phyloP scores from a whole-genome alignment of 139 green algal species.

The Closterium sp. region DNA sequence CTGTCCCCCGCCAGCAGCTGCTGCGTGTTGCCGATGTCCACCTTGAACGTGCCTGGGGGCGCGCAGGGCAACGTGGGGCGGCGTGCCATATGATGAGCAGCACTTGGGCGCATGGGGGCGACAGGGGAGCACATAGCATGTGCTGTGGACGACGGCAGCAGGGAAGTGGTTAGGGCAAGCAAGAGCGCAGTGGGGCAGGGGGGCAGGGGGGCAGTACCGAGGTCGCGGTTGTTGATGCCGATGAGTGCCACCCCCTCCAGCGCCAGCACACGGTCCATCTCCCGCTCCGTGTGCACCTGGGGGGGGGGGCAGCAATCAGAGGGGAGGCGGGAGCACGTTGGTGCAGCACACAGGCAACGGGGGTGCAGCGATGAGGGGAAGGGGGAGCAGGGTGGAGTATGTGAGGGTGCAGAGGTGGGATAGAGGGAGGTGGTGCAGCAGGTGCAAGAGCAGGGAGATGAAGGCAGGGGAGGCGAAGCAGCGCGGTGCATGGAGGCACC shows the following conservation, averaged over 20 bases:
- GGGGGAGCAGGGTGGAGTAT: no score
- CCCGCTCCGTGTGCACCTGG: constrained; percentile 74
- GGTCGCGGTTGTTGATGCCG: constrained; percentile 98
- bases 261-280: constrained; percentile 88
- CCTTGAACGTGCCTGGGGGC: constrained; percentile 92
- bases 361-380: no score
- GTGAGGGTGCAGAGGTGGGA: no score
- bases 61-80: no score
- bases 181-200: background rate
- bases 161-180: no score
- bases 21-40: constrained; percentile 81
- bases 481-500: background rate
- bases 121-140: no score
- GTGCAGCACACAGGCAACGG: background rate
- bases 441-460: no score
- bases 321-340: background rate
- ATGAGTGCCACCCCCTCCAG: constrained; percentile 82
- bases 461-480: no score
- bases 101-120: background rate
- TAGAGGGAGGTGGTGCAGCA: no score
- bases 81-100: no score
- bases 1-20: constrained; percentile 76
- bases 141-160: background rate
- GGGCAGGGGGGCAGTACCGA: constrained; percentile 54
- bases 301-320: background rate